Evolutionary conservation across 495 filamentous ascomycete species (phyloP).

Genomic region (Penicillium coprophilum): DNA sequence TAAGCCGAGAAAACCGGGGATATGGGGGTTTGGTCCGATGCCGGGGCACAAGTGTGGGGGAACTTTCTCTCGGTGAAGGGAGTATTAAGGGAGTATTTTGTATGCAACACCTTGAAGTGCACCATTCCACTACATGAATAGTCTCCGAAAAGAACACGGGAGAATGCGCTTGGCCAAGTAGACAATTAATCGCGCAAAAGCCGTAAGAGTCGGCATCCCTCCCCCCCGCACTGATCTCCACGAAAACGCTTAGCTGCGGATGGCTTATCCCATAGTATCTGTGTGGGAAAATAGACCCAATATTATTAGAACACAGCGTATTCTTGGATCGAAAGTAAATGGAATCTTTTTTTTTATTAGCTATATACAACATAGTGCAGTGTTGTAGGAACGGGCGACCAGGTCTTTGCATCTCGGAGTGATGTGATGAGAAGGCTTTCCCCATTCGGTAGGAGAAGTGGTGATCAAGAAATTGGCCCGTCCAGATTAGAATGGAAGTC

Average conservation of each 20-base stretch:
- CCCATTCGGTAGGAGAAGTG: conserved; percentile 12
- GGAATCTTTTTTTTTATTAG: not conserved
- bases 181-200: conserved; percentile 5
- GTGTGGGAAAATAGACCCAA: not conserved
- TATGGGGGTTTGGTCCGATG: not conserved
- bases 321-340: not conserved
- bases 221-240: conserved; percentile 21
- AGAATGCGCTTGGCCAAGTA: not conserved
- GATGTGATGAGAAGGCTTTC: conserved; percentile 8
- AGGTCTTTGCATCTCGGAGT: not conserved
- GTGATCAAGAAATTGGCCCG: conserved; percentile 5
- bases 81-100: not conserved
- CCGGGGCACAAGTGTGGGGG: not conserved
- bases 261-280: not conserved
- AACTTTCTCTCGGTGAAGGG: too few relatives aligned
- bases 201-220: conserved; percentile 15
- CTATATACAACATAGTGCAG: too few relatives aligned
- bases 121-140: not conserved
- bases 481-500: not conserved
- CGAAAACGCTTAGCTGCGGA: conserved; percentile 9
- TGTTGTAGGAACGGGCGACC: not conserved
- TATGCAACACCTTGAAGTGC: not conserved
- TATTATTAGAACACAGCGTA: not conserved
- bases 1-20: not conserved
- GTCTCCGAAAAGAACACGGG: not conserved